Conservation (phyloP, 129 eudicot genomes). For the Tanacetum coccineum region DNA sequence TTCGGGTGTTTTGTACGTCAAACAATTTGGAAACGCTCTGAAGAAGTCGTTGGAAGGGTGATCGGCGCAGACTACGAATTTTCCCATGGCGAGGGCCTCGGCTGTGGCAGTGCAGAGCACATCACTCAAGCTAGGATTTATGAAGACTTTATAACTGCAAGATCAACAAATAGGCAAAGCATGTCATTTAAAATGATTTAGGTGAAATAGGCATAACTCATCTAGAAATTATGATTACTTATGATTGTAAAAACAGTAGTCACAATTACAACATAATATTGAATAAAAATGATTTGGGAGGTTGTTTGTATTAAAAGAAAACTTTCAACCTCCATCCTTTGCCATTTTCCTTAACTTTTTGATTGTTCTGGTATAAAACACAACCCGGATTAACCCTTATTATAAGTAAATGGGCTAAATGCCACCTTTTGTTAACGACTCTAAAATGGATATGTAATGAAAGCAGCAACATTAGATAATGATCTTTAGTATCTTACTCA, state of each 20-base stretch:
- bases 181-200: not conserved
- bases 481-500: conserved; percentile 41
- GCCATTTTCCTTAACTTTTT: too few relatives aligned
- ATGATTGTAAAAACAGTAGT: too few relatives aligned
- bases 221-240: too few relatives aligned
- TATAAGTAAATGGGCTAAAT: too few relatives aligned
- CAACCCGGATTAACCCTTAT: too few relatives aligned
- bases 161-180: not conserved
- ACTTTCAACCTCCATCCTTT: too few relatives aligned
- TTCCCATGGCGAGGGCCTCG: conserved; percentile 98
- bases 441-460: not conserved
- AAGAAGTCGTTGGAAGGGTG: conserved; percentile 97
- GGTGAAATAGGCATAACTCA: too few relatives aligned
- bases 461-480: conserved; percentile 1
- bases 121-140: conserved; percentile 94
- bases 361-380: too few relatives aligned
- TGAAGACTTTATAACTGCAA: conserved; percentile 87
- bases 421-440: not conserved
- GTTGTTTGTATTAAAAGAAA: too few relatives aligned
- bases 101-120: conserved; percentile 99
- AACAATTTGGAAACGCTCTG: conserved; percentile 83
- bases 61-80: conserved; percentile 90
- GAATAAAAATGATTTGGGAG: too few relatives aligned
- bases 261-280: too few relatives aligned
- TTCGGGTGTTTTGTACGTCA: conserved; percentile 80